phyloP scores from a whole-genome alignment of 2,329 filamentous ascomycete genomes.

The Cordyceps tenuipes region DNA sequence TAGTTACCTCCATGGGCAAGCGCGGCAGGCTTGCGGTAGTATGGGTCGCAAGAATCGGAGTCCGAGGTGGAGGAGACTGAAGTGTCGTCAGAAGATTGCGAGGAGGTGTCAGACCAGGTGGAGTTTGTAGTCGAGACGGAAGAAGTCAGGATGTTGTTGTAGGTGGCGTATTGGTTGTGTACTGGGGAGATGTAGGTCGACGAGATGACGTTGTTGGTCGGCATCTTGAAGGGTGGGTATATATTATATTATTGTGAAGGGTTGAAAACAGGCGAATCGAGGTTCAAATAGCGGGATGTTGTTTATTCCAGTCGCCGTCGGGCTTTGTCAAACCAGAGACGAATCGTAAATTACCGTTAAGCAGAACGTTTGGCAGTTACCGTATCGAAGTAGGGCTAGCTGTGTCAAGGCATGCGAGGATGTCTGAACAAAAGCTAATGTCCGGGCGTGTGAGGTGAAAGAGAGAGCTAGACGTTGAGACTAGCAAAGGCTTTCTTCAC shows the following conservation, averaged over 20 bases:
- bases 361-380: conserved; percentile 24
- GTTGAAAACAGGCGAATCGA: conserved; percentile 18
- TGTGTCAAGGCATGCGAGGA: conserved; percentile 30
- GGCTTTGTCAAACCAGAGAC: conserved; percentile 41
- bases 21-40: conserved; percentile 24
- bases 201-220: conserved; percentile 44
- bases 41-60: conserved; percentile 39
- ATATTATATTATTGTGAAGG: conserved; percentile 18
- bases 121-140: conserved; percentile 71
- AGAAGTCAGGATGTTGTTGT: conserved; percentile 62
- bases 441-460: conserved; percentile 30
- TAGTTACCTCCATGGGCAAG: conserved; percentile 17
- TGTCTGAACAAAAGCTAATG: conserved; percentile 30
- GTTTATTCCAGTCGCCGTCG: conserved; percentile 47
- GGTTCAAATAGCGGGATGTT: conserved; percentile 22
- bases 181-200: conserved; percentile 42
- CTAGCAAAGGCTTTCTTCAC: conserved; percentile 37
- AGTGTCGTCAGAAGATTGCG: conserved; percentile 62
- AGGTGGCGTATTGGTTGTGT: conserved; percentile 46
- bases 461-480: conserved; percentile 35
- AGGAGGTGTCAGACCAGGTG: conserved; percentile 66
- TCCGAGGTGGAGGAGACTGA: conserved; percentile 55
- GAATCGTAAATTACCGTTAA: conserved; percentile 28
- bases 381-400: conserved; percentile 27
- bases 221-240: conserved; percentile 45